phyloP scores from a whole-genome alignment of 257 asterid genomes.

The Forsythia suspensa region DNA sequence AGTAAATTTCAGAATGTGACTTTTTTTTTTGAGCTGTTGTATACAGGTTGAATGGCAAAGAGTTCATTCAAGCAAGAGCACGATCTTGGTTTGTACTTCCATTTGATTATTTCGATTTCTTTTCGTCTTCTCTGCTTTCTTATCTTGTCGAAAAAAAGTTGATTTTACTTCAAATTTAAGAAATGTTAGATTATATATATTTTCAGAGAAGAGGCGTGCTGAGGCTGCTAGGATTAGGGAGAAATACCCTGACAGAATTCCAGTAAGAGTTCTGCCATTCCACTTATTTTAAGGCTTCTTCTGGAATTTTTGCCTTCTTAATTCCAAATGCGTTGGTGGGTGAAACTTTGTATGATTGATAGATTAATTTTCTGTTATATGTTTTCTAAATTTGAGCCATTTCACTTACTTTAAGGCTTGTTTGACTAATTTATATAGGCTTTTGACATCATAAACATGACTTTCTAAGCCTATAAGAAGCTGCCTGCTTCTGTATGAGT shows the following conservation, averaged over 20 bases:
- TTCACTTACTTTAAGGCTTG: neutral
- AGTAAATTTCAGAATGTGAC: neutral
- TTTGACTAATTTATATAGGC: neutral
- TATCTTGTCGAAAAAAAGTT: neutral
- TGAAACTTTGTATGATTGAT: neutral
- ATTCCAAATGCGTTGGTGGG: neutral
- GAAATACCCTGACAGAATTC: conserved; percentile 43
- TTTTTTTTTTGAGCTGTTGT: neutral
- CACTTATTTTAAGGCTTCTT: neutral
- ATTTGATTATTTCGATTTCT: no score
- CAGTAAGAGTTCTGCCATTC: conserved; percentile 24
- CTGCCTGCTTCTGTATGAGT: neutral
- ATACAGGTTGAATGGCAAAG: conserved; percentile 29
- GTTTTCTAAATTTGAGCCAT: neutral
- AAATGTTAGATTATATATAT: neutral
- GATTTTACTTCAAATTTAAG: neutral
- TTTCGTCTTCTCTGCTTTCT: neutral
- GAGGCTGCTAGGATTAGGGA: conserved; percentile 48
- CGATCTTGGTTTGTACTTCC: conserved; percentile 19
- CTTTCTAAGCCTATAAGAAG: neutral
- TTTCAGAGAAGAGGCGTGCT: conserved; percentile 39
- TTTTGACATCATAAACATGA: neutral
- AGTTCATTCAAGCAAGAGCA: conserved; percentile 39
- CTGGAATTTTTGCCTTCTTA: neutral
- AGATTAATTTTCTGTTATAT: neutral